Evolutionary conservation across 805 yeast species (phyloP), one percentile per base, ranked within the genome.

Genomic region (Yarrowia alimentaria): DNA sequence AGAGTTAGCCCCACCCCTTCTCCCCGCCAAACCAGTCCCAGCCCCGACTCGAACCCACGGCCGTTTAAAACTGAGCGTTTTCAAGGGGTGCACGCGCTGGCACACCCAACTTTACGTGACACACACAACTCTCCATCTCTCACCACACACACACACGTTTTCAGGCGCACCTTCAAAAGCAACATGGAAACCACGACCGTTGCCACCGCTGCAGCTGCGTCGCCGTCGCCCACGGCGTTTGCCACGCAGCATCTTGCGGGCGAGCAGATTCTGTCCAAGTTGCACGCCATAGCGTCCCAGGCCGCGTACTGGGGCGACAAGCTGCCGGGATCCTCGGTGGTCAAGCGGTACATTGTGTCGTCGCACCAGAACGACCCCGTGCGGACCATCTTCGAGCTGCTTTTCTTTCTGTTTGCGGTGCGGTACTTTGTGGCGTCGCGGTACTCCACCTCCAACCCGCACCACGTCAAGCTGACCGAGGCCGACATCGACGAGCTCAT

Each of bases 321-420:
- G 14, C 45, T 72, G 22, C 75, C 75, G 2, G 75, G 75, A 10
- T 67, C 75, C 9, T 54, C 63, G 10, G 64, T 68, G 26, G 54
- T 68, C 14, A 60, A 64, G 52, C 65, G 89, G 52, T 93, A 93
- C 66, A 82, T 93, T 61, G 75, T 75, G 56, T 81, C 89, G 10
- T 88, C 97, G 2, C 90, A 90, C 64, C 89, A 88, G 65, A 80
- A 93, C 67, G 99, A 93, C 65, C 99, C 99, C 1, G 76, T 88
- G 54, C 78, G 99, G 60, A 85, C 98, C 0, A 62, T 87, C 6
- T 73, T 93, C 51, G 99, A 93, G 68, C 65, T 85, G 28, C 71
- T 81, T 13, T 73, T 93, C 59, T 77, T 89, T 25, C 64, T 89
- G 11, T 85, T 90, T 65, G 98, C 96, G 3, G 70, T 89, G 54